Base-by-base conservation (phyloP, 805 yeast genomes). In the Candida maltosa region DNA sequence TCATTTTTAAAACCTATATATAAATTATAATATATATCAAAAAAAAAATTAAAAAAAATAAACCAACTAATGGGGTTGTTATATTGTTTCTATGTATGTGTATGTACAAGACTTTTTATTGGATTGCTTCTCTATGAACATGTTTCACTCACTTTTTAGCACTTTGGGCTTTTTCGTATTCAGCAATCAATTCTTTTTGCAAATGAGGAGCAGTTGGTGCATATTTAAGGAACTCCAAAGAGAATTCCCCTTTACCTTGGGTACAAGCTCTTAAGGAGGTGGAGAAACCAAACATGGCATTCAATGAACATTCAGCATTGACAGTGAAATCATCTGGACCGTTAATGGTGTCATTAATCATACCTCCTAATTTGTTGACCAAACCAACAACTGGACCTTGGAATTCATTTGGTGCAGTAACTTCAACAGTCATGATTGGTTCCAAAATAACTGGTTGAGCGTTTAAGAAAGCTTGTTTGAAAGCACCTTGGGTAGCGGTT, bases 201-300 rank as follows among this genome's bases (percentile, higher is more conserved):
- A 91, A 72, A 47, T 87, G 96, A 24, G 91, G 87, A 31, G 94
- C 76, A 34, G 94, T 84, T 47, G 95, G 96, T 33, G 91, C 78
- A 60, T 91, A 93, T 54, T 87, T 85, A 57, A 85, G 82, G 70
- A 93, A 93, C 62, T 93, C 99, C 62, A 93, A 75, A 2, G 96
- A 78, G 62, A 93, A 93, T 67, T 94, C 97, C 54, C 99, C 98
- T 61, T 93, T 93, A 66, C 99, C 99, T 66, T 93, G 98, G 11
- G 98, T 91, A 41, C 86, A 80, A 15, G 98, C 97, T 73, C 99
- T 83, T 56, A 93, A 73, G 17, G 87, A 78, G 6, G 97, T 86
- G 6, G 97, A 96, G 57, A 93, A 87, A 25, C 98, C 98, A 61
- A 93, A 93, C 87, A 93, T 79, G 43, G 86, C 78, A 70, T 89